These are phyloP conservation scores for Amylocystis lapponica DNA, from an alignment of 768 basidiomycete genomes.

Conservation along the genomic window DNA sequence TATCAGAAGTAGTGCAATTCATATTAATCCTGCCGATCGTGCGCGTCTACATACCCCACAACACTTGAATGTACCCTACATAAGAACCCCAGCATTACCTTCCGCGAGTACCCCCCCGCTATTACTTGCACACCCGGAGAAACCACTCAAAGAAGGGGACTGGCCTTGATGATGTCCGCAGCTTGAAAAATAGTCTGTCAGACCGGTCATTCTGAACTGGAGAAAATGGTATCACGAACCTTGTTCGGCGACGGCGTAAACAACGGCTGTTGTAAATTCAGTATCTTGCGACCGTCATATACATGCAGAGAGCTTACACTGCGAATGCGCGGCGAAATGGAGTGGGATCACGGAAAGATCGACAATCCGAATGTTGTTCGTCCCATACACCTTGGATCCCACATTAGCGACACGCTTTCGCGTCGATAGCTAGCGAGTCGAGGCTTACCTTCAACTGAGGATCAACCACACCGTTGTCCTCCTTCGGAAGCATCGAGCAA, in stretches of 20 bases:
- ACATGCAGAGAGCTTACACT: slow-evolving; percentile 26
- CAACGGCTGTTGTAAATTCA: slow-evolving; percentile 26
- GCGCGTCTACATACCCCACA: no score
- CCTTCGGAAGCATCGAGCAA: slow-evolving; percentile 48
- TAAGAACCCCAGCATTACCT: no score
- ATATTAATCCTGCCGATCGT: no score
- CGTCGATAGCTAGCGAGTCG: background rate
- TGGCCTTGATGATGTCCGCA: slow-evolving; percentile 24
- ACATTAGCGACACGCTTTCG: background rate
- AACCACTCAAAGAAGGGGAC: no score
- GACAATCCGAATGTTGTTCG: slow-evolving; percentile 48
- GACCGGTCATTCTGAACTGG: background rate
- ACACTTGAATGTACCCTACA: no score
- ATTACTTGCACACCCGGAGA: no score
- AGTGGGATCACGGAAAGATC: slow-evolving; percentile 51
- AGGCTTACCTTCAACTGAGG: slow-evolving; percentile 34
- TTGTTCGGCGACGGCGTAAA: slow-evolving; percentile 40
- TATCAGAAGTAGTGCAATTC: no score
- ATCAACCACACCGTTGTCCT: slow-evolving; percentile 48
- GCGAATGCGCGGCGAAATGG: slow-evolving; percentile 43
- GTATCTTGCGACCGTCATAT: background rate
- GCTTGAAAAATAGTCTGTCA: slow-evolving; percentile 7
- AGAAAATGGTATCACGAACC: background rate
- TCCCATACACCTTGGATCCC: slow-evolving; percentile 50
- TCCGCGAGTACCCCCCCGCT: no score